A percentile compares a stretch with the other conserved stretches of the same genome.
phyloP scores from a whole-genome alignment of 2,329 filamentous ascomycete species.

The Parasarocladium wereldwijsianum region DNA sequence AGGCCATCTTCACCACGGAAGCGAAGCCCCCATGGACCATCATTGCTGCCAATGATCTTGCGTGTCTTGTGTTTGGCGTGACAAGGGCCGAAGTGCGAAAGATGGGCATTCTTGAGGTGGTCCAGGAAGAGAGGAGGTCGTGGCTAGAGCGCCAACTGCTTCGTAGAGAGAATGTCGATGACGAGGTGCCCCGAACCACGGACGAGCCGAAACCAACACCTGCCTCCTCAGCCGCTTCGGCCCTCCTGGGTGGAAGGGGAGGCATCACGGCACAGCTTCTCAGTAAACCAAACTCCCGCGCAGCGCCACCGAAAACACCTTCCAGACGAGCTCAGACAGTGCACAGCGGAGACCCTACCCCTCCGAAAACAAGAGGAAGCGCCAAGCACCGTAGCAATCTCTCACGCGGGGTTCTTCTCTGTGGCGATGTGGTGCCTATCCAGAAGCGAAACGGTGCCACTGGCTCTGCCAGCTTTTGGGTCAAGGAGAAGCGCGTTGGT shows the following conservation, averaged over 20 bases:
- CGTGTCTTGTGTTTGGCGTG: conserved; percentile 96
- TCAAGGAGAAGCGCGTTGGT: conserved; percentile 89
- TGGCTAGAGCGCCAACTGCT: conserved; percentile 83
- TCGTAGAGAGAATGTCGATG: conserved; percentile 29
- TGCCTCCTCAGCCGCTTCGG: conserved; percentile 26
- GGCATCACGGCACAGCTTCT: conserved; percentile 81
- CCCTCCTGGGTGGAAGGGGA: conserved; percentile 50
- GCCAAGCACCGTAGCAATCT: conserved; percentile 57
- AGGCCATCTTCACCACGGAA: conserved; percentile 97
- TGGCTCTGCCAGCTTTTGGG: conserved; percentile 91
- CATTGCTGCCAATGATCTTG: conserved; percentile 86
- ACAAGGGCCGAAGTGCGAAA: conserved; percentile 91
- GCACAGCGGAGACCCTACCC: conserved; percentile 38
- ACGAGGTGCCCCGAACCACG: conserved; percentile 15
- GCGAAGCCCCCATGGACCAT: conserved; percentile 87
- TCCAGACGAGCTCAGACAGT: conserved; percentile 49
- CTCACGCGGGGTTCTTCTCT: conserved; percentile 79
- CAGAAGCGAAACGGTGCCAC: conserved; percentile 87
- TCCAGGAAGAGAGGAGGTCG: conserved; percentile 72
- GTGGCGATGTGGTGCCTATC: conserved; percentile 96
- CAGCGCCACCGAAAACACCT: conserved; percentile 35
- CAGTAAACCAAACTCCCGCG: conserved; percentile 60
- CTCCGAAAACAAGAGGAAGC: conserved; percentile 36
- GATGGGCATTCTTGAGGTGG: conserved; percentile 88
- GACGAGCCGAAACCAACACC: conserved; percentile 20